Evolutionary conservation across 805 yeast species (phyloP), one percentile per base, ranked within the genome.

Genomic region (Wickerhamiella vanderwaltii): DNA sequence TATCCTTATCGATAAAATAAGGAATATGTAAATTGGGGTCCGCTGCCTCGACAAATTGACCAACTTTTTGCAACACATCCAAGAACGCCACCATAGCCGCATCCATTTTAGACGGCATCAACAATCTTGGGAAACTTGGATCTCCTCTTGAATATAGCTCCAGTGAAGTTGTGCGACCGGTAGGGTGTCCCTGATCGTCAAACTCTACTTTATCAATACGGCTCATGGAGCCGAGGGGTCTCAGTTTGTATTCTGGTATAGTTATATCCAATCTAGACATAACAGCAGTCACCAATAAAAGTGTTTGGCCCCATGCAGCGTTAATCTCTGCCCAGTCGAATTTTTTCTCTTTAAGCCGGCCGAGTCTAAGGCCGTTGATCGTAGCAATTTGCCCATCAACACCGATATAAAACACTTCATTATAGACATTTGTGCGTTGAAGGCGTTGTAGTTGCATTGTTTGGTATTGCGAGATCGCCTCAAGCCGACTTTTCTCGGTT

Each of bases 321-420:
- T 86, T 87, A 32, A 85, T 78, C 52, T 87, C 97, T 42, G 83
- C 74, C 94, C 94, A 85, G 1, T 93, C 79, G 0, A 87, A 82
- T 46, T 68, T 71, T 41, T 64, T 59, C 6, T 67, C 71, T 30
- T 71, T 73, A 36, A 74, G 58, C 11, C 75, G 66, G 0, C 97
- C 97, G n/a, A 88, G 57, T 43, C 95, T 62, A 19, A 84, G 66
- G 0, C 87, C 88, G 59, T 87, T 87, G 24, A 87, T 88, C 1
- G 91, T 79, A 0, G 93, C 95, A 61, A 82, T 84, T 25, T 73
- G 73, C 4, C 88, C 91, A 47, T 82, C 84, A 48, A 78, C 81
- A 1, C 93, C 81, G 5, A 91, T 87, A 44, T 77, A 69, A 58
- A 88, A 91, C 0, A 85, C 74, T 49, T 79, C 88, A 46, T 75